phyloP scores from a whole-genome alignment of 2,329 filamentous ascomycete genomes.

The Aspergillus versicolor region DNA sequence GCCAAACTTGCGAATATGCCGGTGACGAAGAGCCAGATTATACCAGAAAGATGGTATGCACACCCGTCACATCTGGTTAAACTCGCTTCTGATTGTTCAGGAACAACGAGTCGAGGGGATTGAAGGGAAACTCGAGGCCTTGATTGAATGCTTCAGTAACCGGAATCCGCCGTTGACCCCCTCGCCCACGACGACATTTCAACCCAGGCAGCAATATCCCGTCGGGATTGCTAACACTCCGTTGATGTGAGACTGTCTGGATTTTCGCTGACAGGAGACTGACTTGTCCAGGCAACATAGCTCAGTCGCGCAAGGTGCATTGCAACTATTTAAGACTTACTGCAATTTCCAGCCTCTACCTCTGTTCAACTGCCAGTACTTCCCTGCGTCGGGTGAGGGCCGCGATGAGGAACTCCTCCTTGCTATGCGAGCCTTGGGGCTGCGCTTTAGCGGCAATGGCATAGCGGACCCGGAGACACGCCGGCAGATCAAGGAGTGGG shows the following conservation, averaged over 20 bases:
- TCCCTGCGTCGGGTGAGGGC: slow-evolving; percentile 14
- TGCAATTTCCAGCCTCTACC: slow-evolving; percentile 36
- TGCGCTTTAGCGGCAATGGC: slow-evolving; percentile 24
- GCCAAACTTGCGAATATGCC: slow-evolving; percentile 32
- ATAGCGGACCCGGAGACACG: slow-evolving; percentile 9
- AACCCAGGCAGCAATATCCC: background rate
- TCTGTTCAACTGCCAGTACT: slow-evolving; percentile 24
- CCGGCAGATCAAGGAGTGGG: slow-evolving; percentile 18
- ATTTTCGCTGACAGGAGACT: background rate
- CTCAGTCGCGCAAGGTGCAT: slow-evolving; percentile 5
- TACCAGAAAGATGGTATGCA: slow-evolving; percentile 6
- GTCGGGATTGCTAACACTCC: background rate
- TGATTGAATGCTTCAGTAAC: slow-evolving; percentile 14
- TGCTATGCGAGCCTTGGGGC: slow-evolving; percentile 28
- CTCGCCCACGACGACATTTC: slow-evolving; percentile 2
- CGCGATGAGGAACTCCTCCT: slow-evolving; percentile 29
- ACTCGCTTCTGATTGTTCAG: background rate
- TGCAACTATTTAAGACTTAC: slow-evolving; percentile 29
- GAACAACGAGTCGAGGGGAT: slow-evolving; percentile 14
- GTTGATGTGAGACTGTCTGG: background rate
- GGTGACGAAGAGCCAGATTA: slow-evolving; percentile 9
- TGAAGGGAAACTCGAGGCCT: slow-evolving; percentile 22
- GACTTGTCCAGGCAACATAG: background rate
- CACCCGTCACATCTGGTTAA: too few relatives aligned
- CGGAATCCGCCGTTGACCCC: background rate